Conservation (phyloP, 768 basidiomycete genomes). For the Naganishia friedmannii region DNA sequence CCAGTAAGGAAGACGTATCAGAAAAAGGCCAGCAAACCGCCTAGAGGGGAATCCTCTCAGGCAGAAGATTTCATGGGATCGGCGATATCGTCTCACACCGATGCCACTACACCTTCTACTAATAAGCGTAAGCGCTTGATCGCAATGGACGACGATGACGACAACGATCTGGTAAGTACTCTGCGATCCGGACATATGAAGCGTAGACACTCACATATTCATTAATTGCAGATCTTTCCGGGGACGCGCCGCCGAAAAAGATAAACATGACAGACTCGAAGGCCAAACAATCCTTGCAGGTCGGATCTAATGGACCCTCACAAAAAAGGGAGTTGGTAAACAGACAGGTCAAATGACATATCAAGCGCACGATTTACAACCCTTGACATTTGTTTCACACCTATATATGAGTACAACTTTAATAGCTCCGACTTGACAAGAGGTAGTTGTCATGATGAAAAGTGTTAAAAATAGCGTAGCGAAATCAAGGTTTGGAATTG, state of each 20-base stretch:
- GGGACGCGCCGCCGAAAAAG: neutral
- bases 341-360: neutral
- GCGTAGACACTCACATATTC: neutral
- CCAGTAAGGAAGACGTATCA: conserved; percentile 1
- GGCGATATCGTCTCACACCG: neutral
- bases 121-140: conserved; percentile 19
- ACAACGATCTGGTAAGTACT: conserved; percentile 11
- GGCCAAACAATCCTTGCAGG: neutral
- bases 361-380: neutral
- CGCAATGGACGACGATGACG: conserved; percentile 19
- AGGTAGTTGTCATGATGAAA: neutral
- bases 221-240: conserved; percentile 3
- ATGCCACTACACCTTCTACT: neutral
- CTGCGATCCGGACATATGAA: neutral
- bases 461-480: neutral
- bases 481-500: conserved; percentile 20
- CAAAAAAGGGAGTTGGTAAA: neutral
- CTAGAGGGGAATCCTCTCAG: conserved; percentile 16
- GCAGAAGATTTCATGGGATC: conserved; percentile 21
- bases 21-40: neutral
- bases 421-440: neutral
- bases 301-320: neutral
- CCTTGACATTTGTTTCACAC: conserved; percentile 14
- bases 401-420: conserved; percentile 19
- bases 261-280: neutral